Base-by-base conservation (phyloP, 2,329 filamentous ascomycete genomes). In the Curvularia sp. region DNA sequence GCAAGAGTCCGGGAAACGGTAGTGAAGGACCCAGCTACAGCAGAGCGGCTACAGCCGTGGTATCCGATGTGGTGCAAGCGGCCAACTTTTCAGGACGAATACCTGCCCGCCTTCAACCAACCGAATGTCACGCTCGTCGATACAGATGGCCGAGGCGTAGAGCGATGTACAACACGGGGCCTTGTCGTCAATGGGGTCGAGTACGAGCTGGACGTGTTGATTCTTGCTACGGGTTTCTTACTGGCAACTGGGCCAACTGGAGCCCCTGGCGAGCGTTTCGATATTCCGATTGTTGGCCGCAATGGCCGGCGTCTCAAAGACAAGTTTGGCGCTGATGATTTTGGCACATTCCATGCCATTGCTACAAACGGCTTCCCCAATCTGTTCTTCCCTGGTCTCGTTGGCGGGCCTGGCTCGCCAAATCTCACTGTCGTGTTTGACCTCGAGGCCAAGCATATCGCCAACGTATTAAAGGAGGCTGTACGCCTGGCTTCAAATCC, bases 31-130 rank as follows among this genome's bases (percentile, higher is more conserved):
- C 69, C 69, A 9, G 69, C 66, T 2, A 83, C 81, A 0, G 86
- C 86, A 0, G 78, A 78, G 43, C 79, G 74, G 9, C 78, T 88
- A 9, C 83, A 85, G 68, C 78, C 85, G 0, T 87, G 84, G 83
- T 89, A 88, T 66, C 81, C 81, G 0, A 72, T 73, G 0, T 87
- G 84, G 82, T 89, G 87, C 77, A 89, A 89, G 69, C 82, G 86
- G 1, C 86, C 86, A 0, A 81, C 78, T 20, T 88, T 88, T 71
- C 84, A 84, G 72, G 84, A 88, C 65, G 79, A 81, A 7, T 88
- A 86, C 65, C 80, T 89, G 1, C 66, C 77, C 6, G 60, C 81
- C 0, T 89, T 88, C 79, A 89, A 89, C 73, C 66, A 67, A 47
- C 74, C 80, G 0, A 82, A 87, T 62, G 86, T 89, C 5, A 78